phyloP scores from a whole-genome alignment of 1,284 basidiomycete species.

The Spongispora temasekensis region DNA sequence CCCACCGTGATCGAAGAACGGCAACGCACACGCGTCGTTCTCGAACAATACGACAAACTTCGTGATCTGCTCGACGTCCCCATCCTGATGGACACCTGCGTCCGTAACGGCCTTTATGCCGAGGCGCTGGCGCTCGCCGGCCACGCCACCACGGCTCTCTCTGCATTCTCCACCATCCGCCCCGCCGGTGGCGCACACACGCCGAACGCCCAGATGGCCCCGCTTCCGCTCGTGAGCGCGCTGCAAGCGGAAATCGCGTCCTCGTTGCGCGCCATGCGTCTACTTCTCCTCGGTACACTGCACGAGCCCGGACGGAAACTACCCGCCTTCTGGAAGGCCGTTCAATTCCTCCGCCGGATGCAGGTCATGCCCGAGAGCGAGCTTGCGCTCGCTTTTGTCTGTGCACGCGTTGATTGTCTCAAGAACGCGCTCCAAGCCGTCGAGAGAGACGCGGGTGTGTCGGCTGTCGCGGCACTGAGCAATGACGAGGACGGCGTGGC shows the following conservation, averaged over 20 bases:
- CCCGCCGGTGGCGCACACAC: no score
- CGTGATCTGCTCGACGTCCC: constrained; percentile 90
- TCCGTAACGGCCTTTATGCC: constrained; percentile 86
- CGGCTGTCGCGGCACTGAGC: constrained; percentile 9
- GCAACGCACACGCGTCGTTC: constrained; percentile 73
- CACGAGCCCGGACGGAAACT: constrained; percentile 83
- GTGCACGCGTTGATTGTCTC: constrained; percentile 60
- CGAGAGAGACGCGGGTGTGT: constrained; percentile 41
- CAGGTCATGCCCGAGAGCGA: constrained; percentile 60
- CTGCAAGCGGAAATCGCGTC: constrained; percentile 76
- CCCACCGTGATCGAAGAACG: constrained; percentile 62
- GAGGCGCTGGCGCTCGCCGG: constrained; percentile 71
- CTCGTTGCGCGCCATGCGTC: constrained; percentile 72
- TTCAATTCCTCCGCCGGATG: constrained; percentile 84
- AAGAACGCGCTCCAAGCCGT: constrained; percentile 45
- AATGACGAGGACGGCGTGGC: constrained; percentile 12
- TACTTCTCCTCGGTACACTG: constrained; percentile 77
- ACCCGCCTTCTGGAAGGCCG: constrained; percentile 85
- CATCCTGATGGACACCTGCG: constrained; percentile 86
- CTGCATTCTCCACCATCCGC: constrained; percentile 28
- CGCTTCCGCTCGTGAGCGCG: constrained; percentile 51
- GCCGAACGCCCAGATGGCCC: constrained; percentile 18
- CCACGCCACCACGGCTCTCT: constrained; percentile 34
- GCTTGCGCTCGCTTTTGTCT: constrained; percentile 68
- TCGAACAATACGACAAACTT: constrained; percentile 90